A percentile compares a stretch with the other conserved stretches of the same genome.
Conservation (phyloP, 768 basidiomycete species). For the Termitomyces sp. region DNA sequence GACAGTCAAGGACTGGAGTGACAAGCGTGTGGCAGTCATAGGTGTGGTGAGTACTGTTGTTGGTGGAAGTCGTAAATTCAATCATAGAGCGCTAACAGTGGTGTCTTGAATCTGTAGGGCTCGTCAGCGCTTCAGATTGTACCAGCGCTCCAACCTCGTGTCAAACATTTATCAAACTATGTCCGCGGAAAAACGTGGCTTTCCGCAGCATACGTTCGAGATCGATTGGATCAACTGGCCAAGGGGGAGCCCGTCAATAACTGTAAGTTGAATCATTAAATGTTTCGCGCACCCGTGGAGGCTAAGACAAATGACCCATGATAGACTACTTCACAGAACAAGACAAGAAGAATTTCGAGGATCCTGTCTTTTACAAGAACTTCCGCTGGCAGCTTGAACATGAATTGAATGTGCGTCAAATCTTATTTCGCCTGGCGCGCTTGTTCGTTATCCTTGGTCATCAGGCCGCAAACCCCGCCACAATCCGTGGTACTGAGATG, state of each 20-base stretch:
- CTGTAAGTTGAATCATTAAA: slow-evolving; percentile 28
- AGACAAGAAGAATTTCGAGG: slow-evolving; percentile 46
- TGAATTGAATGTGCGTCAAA: slow-evolving; percentile 42
- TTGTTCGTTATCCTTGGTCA: background rate
- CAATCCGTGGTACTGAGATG: slow-evolving; percentile 34
- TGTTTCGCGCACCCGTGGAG: background rate
- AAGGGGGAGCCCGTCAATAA: slow-evolving; percentile 36
- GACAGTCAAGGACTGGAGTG: slow-evolving; percentile 43
- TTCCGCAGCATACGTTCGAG: slow-evolving; percentile 39
- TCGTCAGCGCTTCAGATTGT: slow-evolving; percentile 63
- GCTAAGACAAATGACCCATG: background rate
- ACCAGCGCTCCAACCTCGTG: slow-evolving; percentile 51
- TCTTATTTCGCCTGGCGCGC: background rate
- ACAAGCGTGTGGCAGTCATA: slow-evolving; percentile 54
- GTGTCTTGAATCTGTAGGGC: slow-evolving; percentile 32
- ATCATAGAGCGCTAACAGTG: background rate
- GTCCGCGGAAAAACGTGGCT: slow-evolving; percentile 63
- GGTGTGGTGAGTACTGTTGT: slow-evolving; percentile 46
- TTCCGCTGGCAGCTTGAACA: slow-evolving; percentile 47
- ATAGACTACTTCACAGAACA: slow-evolving; percentile 49
- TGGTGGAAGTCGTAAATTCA: background rate
- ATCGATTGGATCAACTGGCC: slow-evolving; percentile 35
- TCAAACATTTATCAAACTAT: slow-evolving; percentile 47
- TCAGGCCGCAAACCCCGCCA: slow-evolving; percentile 36
- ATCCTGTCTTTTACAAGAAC: slow-evolving; percentile 42